These are phyloP conservation scores for Allantophomopsis cytisporea DNA, from an alignment of 2,329 filamentous ascomycete species.

Conservation along the genomic window DNA sequence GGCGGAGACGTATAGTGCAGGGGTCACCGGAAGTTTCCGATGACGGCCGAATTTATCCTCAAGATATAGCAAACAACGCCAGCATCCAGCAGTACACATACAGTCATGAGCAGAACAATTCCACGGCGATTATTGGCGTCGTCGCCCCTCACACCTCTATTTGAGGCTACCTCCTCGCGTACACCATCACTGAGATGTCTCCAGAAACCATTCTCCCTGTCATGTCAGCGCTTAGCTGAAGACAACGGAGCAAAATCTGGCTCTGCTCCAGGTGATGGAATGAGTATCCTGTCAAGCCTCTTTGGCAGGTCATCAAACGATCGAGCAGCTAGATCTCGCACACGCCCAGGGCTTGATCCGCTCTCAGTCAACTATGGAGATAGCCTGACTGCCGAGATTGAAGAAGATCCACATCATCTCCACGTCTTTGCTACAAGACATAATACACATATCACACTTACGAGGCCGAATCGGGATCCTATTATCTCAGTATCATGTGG, in stretches of 20 bases:
- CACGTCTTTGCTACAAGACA: slow-evolving; percentile 82
- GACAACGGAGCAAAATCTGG: slow-evolving; percentile 1
- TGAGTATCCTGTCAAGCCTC: no score
- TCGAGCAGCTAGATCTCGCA: no score
- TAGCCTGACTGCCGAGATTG: no score
- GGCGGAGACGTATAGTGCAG: no score
- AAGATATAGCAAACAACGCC: no score
- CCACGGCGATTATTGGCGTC: slow-evolving; percentile 15
- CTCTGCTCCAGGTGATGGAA: no score
- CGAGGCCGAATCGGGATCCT: slow-evolving; percentile 65
- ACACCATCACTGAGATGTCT: slow-evolving; percentile 8
- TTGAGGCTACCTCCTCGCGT: slow-evolving; percentile 3
- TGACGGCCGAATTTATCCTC: no score
- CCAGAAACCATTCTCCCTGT: slow-evolving; percentile 20
- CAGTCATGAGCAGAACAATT: slow-evolving; percentile 14
- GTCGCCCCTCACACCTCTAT: slow-evolving; percentile 8
- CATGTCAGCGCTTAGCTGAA: slow-evolving; percentile 11
- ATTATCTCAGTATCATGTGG: slow-evolving; percentile 72
- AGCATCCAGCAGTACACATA: no score
- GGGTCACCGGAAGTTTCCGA: no score
- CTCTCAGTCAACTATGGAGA: no score
- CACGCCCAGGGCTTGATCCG: no score
- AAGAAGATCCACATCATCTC: slow-evolving; percentile 62
- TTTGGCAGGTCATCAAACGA: no score
- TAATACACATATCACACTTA: slow-evolving; percentile 89